Percentiles rank a stretch among this genome's conserved stretches.
These are phyloP conservation scores for Pseudocercospora fuligena DNA, from an alignment of 2,329 filamentous ascomycete genomes.

Conservation along the genomic window DNA sequence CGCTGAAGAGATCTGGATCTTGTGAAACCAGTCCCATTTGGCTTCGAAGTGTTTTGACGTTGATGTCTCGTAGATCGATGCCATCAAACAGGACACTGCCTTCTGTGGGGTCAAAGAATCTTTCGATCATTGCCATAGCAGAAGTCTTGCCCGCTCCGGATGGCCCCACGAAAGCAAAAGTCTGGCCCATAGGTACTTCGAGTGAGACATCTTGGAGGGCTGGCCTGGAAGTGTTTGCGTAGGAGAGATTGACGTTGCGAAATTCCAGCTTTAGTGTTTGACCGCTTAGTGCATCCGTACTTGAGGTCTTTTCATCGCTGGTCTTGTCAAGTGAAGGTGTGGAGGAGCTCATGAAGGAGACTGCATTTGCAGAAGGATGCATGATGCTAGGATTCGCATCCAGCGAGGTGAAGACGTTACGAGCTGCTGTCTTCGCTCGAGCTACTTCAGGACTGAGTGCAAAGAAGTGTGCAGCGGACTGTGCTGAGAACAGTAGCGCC, in stretches of 20 bases:
- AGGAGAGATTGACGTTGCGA: constrained; percentile 46
- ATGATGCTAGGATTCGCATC: constrained; percentile 46
- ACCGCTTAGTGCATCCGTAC: constrained; percentile 12
- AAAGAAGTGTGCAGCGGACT: constrained; percentile 54
- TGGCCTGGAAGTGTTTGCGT: constrained; percentile 43
- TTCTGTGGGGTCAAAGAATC: constrained; percentile 50
- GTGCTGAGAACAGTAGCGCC: constrained; percentile 53
- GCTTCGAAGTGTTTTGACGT: constrained; percentile 45
- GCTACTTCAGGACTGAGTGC: constrained; percentile 53
- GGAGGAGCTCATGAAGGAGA: background rate
- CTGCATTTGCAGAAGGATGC: constrained; percentile 4
- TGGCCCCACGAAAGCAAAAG: constrained; percentile 54
- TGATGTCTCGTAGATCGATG: constrained; percentile 45
- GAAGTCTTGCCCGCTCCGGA: constrained; percentile 54
- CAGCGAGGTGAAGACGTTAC: constrained; percentile 50
- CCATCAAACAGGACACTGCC: constrained; percentile 49
- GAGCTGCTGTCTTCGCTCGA: constrained; percentile 50
- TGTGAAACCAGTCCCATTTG: constrained; percentile 51
- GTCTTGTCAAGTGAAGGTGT: constrained; percentile 30
- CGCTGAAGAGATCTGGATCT: constrained; percentile 53
- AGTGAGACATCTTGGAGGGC: constrained; percentile 57
- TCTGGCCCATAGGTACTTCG: constrained; percentile 55
- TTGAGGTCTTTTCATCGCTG: constrained; percentile 11
- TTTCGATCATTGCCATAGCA: constrained; percentile 52
- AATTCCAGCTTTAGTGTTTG: constrained; percentile 36